Percentiles rank a stretch among this genome's conserved stretches.
These are phyloP conservation scores for Davidsoniella virescens DNA, from an alignment of 2,329 filamentous ascomycete genomes.

Conservation along the genomic window DNA sequence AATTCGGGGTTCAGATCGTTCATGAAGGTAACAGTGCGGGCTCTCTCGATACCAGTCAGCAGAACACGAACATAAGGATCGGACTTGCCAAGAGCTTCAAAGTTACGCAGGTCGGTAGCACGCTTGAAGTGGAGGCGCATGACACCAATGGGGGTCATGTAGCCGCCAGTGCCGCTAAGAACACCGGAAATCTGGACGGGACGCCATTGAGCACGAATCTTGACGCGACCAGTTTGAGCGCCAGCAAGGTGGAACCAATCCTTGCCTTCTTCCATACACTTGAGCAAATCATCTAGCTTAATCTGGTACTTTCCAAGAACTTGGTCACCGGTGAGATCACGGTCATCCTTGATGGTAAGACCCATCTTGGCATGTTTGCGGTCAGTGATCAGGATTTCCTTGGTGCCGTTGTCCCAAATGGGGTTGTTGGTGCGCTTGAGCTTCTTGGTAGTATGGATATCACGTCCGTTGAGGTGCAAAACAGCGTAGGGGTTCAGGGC, in stretches of 20 bases:
- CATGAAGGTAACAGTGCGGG: conserved; percentile 82
- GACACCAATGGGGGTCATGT: conserved; percentile 84
- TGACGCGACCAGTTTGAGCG: conserved; percentile 66
- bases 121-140: conserved; percentile 85
- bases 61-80: conserved; percentile 85
- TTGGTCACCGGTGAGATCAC: conserved; percentile 68
- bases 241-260: conserved; percentile 90
- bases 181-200: conserved; percentile 75
- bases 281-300: conserved; percentile 83
- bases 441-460: conserved; percentile 77
- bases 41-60: conserved; percentile 79
- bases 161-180: conserved; percentile 64
- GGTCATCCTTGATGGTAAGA: conserved; percentile 87
- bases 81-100: conserved; percentile 91
- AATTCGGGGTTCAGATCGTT: conserved; percentile 92
- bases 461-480: conserved; percentile 79
- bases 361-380: conserved; percentile 80
- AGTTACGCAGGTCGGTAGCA: conserved; percentile 69
- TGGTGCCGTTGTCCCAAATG: conserved; percentile 83
- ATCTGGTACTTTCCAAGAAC: conserved; percentile 87
- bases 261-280: conserved; percentile 78
- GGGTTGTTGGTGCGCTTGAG: conserved; percentile 96
- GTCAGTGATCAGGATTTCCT: conserved; percentile 91
- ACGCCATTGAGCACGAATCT: conserved; percentile 89
- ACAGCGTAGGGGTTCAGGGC: conserved; percentile 80